These are phyloP conservation scores for Zelopaecilomyces penicillatus DNA, from an alignment of 2,329 filamentous ascomycete genomes.

Conservation along the genomic window DNA sequence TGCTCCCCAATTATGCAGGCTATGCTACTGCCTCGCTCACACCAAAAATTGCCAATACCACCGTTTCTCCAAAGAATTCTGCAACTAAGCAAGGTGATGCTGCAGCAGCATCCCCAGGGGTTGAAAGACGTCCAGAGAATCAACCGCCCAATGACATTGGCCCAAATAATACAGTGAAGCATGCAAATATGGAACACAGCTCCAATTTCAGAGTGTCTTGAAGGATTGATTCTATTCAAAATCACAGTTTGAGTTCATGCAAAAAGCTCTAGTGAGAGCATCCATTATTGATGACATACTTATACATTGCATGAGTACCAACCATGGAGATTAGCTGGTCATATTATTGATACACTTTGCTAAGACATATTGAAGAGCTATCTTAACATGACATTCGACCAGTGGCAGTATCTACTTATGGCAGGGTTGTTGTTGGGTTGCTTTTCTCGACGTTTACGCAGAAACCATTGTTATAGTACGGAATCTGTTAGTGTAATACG, in stretches of 20 bases:
- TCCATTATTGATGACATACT: constrained; percentile 24
- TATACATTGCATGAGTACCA: constrained; percentile 23
- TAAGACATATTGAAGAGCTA: constrained; percentile 10
- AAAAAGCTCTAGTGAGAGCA: constrained; percentile 19
- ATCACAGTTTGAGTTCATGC: not conserved
- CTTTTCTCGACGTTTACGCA: constrained; percentile 2
- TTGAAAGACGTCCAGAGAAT: constrained; percentile 37
- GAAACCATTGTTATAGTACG: constrained; percentile 10
- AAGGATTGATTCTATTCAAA: not conserved
- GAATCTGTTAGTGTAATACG: constrained; percentile 19
- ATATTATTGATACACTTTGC: constrained; percentile 14
- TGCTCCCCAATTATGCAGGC: constrained; percentile 44
- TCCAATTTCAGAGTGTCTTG: constrained; percentile 1
- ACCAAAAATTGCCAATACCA: constrained; percentile 34
- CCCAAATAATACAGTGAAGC: constrained; percentile 5
- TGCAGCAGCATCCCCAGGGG: constrained; percentile 10
- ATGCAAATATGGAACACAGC: constrained; percentile 1
- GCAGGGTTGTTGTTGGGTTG: constrained; percentile 2
- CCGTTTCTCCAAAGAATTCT: constrained; percentile 22
- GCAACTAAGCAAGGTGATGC: constrained; percentile 18
- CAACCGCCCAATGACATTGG: constrained; percentile 25
- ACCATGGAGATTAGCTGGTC: constrained; percentile 8
- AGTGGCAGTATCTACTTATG: constrained; percentile 4
- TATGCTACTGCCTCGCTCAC: constrained; percentile 43
- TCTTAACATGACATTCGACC: constrained; percentile 5